Percentiles rank a stretch among this genome's conserved stretches.
Conservation (phyloP, 805 yeast species). For the Ogataea parapolymorpha region DNA sequence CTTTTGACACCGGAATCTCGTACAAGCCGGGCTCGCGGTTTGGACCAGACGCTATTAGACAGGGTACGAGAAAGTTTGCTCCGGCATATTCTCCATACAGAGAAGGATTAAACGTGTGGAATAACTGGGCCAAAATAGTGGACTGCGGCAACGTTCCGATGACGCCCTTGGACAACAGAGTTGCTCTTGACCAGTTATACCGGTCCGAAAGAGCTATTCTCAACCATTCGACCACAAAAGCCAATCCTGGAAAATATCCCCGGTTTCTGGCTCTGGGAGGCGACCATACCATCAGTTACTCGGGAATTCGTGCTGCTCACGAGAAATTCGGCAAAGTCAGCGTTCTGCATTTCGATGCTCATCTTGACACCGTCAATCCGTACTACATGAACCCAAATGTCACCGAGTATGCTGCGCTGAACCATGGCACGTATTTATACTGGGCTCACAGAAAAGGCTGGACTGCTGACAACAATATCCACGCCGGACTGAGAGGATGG, state of each 20-base stretch:
- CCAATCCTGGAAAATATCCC: slow-evolving; percentile 29
- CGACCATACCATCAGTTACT: slow-evolving; percentile 55
- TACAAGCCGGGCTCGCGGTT: slow-evolving; percentile 55
- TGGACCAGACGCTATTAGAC: slow-evolving; percentile 51
- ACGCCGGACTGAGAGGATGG: slow-evolving; percentile 63
- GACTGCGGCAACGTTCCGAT: slow-evolving; percentile 58
- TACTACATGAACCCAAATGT: slow-evolving; percentile 55
- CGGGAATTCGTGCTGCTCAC: slow-evolving; percentile 48
- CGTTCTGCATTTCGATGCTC: slow-evolving; percentile 65
- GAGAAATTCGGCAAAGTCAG: slow-evolving; percentile 47
- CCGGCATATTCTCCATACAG: slow-evolving; percentile 38
- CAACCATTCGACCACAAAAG: slow-evolving; percentile 28
- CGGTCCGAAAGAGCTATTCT: slow-evolving; percentile 47
- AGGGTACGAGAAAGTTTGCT: slow-evolving; percentile 41
- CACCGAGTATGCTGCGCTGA: slow-evolving; percentile 47
- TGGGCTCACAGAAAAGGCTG: slow-evolving; percentile 65
- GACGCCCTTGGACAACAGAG: slow-evolving; percentile 53
- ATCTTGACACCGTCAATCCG: slow-evolving; percentile 71
- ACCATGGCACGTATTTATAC: slow-evolving; percentile 65
- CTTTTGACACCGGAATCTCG: slow-evolving; percentile 52
- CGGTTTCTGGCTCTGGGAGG: slow-evolving; percentile 56
- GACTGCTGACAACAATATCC: slow-evolving; percentile 44
- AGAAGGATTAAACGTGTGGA: slow-evolving; percentile 32
- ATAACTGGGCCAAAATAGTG: slow-evolving; percentile 37
- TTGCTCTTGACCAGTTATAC: slow-evolving; percentile 52